phyloP scores from a whole-genome alignment of 2,329 filamentous ascomycete genomes.

The Aureobasidium sp. region DNA sequence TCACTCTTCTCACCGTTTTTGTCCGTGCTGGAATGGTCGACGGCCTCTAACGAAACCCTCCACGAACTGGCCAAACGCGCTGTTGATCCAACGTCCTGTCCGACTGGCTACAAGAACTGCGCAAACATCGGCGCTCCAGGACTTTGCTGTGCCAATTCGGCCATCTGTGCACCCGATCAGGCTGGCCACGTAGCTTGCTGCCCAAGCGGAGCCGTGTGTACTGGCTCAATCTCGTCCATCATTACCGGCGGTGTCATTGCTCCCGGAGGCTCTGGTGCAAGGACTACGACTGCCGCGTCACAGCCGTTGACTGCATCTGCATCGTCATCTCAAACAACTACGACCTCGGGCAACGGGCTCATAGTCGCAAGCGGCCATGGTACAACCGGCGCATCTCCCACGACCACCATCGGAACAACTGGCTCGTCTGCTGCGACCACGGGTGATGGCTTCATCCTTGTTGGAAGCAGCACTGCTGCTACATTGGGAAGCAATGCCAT shows the following conservation, averaged over 20 bases:
- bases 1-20: conserved; percentile 18
- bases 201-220: conserved; percentile 51
- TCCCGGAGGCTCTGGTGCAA: conserved; percentile 20
- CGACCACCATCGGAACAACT: conserved; percentile 19
- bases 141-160: conserved; percentile 49
- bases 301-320: conserved; percentile 20
- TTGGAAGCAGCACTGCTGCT: conserved; percentile 28
- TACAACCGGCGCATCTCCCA: conserved; percentile 17
- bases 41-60: not conserved
- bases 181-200: conserved; percentile 56
- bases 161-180: conserved; percentile 50
- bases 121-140: conserved; percentile 44
- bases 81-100: conserved; percentile 38
- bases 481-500: conserved; percentile 25
- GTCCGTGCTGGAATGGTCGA: conserved; percentile 12
- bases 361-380: conserved; percentile 21
- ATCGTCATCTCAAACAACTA: conserved; percentile 19
- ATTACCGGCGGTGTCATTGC: conserved; percentile 30
- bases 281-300: conserved; percentile 19
- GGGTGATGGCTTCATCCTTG: conserved; percentile 27
- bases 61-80: conserved; percentile 31
- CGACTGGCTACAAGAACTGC: conserved; percentile 47
- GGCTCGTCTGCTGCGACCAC: conserved; percentile 18
- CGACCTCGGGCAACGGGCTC: conserved; percentile 24
- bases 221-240: conserved; percentile 43